Evolutionary conservation across 176 grass and related monocot genomes (phyloP).

Genomic region (Ensete ventricosum): DNA sequence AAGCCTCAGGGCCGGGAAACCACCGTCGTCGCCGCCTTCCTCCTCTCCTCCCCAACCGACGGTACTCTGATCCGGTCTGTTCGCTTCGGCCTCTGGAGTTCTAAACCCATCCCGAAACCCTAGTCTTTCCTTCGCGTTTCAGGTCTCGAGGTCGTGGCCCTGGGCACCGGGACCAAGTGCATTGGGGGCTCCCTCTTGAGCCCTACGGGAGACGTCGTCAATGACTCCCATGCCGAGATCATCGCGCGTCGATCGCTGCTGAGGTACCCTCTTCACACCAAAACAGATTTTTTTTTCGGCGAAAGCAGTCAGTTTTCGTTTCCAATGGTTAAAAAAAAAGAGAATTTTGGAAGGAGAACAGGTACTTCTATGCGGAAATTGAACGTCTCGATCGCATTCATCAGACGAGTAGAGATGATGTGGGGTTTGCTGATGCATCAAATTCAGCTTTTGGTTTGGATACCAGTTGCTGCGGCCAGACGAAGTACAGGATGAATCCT

Average conservation of each 20-base stretch:
- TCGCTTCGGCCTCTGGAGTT: not conserved
- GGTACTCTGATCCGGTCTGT: constrained; percentile 6
- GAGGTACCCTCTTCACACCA: not conserved
- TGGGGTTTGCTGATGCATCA: not conserved
- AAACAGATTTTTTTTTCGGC: not conserved
- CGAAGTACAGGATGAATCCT: constrained; percentile 44
- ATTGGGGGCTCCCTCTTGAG: constrained; percentile 51
- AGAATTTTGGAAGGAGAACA: constrained; percentile 8
- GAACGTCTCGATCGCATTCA: constrained; percentile 1
- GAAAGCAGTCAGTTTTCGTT: not conserved
- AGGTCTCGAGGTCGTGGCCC: constrained; percentile 39
- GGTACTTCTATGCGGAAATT: constrained; percentile 51
- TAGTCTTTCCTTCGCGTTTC: constrained; percentile 3
- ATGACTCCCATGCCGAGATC: constrained; percentile 81
- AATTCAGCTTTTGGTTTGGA: constrained; percentile 27
- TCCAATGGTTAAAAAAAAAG: not conserved
- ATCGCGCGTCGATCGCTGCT: constrained; percentile 68
- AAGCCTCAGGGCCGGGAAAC: constrained; percentile 76
- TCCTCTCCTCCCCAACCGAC: constrained; percentile 37
- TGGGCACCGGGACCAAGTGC: constrained; percentile 87
- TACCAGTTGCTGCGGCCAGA: constrained; percentile 10
- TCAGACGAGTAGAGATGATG: not conserved
- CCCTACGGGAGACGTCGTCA: constrained; percentile 43
- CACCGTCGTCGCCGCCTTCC: constrained; percentile 78
- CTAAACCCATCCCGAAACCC: not conserved